Conservation (phyloP, 176 grass and related monocot genomes). For the Eremochloa ophiuroides region DNA sequence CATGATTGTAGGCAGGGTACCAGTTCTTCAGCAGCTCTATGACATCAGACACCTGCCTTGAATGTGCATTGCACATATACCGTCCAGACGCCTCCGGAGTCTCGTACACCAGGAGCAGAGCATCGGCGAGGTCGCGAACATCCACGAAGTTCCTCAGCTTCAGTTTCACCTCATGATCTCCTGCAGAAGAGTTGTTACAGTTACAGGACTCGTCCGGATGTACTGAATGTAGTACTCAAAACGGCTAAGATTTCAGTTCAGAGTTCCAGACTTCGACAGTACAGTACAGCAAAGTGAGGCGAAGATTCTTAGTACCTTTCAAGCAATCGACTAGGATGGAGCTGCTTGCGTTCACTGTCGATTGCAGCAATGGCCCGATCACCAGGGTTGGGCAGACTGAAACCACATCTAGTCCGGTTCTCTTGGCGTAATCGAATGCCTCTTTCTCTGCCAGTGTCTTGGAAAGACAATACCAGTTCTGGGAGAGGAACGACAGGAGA, state of each 20-base stretch:
- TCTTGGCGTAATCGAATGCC: constrained; percentile 43
- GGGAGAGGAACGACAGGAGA: background rate
- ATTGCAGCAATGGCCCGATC: constrained; percentile 54
- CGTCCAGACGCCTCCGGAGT: constrained; percentile 56
- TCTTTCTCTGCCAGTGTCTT: constrained; percentile 61
- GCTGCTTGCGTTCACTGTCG: constrained; percentile 66
- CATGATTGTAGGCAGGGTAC: constrained; percentile 31
- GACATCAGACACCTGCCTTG: constrained; percentile 29
- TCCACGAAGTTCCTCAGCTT: constrained; percentile 47
- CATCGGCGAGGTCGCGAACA: constrained; percentile 60
- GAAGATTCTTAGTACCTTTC: constrained; percentile 20
- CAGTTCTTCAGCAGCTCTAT: constrained; percentile 40
- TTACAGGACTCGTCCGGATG: background rate
- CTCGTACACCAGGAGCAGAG: constrained; percentile 67
- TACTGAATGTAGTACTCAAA: background rate
- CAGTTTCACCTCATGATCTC: constrained; percentile 20
- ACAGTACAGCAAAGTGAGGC: background rate
- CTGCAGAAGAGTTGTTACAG: background rate
- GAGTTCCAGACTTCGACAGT: background rate
- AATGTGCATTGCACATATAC: constrained; percentile 34
- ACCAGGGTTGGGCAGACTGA: constrained; percentile 55
- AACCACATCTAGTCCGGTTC: constrained; percentile 43
- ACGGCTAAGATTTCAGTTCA: background rate
- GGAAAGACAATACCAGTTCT: constrained; percentile 63
- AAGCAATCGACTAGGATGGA: constrained; percentile 40